These are phyloP conservation scores for Heimioporus sp. DNA, from an alignment of 768 basidiomycete species.

Conservation along the genomic window DNA sequence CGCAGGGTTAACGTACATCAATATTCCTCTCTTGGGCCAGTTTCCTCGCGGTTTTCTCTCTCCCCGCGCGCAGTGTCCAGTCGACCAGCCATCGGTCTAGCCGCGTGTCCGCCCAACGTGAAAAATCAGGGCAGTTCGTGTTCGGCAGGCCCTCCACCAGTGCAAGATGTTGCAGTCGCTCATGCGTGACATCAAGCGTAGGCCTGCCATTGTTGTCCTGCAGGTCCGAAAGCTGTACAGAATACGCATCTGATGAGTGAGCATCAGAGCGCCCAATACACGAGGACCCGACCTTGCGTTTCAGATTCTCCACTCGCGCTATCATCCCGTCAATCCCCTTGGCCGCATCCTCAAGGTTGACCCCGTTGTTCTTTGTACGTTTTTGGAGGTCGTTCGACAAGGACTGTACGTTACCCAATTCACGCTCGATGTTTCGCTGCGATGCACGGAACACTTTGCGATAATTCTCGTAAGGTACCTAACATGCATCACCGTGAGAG, in stretches of 20 bases:
- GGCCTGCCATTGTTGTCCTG: constrained; percentile 46
- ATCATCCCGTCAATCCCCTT: constrained; percentile 76
- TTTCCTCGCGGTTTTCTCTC: constrained; percentile 69
- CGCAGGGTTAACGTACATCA: constrained; percentile 53
- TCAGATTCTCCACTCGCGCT: constrained; percentile 69
- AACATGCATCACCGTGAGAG: constrained; percentile 12
- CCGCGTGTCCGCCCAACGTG: constrained; percentile 75
- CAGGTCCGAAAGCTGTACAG: constrained; percentile 47
- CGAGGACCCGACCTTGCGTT: constrained; percentile 70
- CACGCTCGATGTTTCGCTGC: constrained; percentile 80
- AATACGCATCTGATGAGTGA: constrained; percentile 16
- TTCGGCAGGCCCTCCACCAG: constrained; percentile 55
- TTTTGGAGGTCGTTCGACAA: constrained; percentile 59
- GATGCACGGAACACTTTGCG: constrained; percentile 83
- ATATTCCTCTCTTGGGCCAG: constrained; percentile 78
- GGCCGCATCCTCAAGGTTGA: constrained; percentile 50
- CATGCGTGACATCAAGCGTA: constrained; percentile 71
- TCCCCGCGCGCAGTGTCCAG: constrained; percentile 82
- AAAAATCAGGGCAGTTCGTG: constrained; percentile 55
- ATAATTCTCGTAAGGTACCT: constrained; percentile 92
- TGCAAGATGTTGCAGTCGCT: constrained; percentile 72
- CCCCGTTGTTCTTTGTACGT: constrained; percentile 36
- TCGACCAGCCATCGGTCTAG: constrained; percentile 92
- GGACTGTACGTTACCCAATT: constrained; percentile 59
- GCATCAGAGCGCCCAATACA: constrained; percentile 8